These are phyloP conservation scores for Erodium texanum DNA, from an alignment of 441 rosid species.

Conservation along the genomic window DNA sequence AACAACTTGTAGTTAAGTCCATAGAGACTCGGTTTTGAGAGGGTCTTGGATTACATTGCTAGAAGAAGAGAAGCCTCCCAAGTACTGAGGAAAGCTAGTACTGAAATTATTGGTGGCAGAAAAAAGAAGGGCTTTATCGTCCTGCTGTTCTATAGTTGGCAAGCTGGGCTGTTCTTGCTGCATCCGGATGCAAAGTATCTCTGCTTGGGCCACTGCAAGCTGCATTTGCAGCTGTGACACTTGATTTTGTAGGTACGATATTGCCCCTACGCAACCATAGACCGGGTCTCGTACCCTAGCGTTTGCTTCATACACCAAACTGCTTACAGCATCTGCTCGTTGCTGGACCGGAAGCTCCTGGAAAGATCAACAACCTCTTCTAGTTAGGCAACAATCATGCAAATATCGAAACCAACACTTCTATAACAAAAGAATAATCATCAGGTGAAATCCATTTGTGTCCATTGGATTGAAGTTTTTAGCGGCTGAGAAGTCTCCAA, in stretches of 20 bases:
- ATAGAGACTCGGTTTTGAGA: constrained; percentile 62
- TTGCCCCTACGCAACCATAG: constrained; percentile 86
- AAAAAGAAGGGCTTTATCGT: constrained; percentile 35
- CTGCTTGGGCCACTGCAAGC: constrained; percentile 84
- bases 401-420: too few species aligned
- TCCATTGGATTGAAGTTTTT: too few species aligned
- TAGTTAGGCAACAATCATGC: not conserved
- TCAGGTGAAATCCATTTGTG: too few species aligned
- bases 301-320: constrained; percentile 82
- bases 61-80: constrained; percentile 43
- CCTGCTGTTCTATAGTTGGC: constrained; percentile 23
- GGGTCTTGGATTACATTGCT: constrained; percentile 54
- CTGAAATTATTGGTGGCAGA: constrained; percentile 22
- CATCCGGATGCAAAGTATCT: constrained; percentile 80
- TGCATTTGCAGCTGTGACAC: constrained; percentile 87
- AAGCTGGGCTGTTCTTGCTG: constrained; percentile 38
- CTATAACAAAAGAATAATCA: too few species aligned
- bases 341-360: constrained; percentile 80
- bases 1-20: constrained; percentile 31
- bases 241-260: constrained; percentile 74
- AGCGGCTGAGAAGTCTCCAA: too few species aligned
- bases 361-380: not conserved
- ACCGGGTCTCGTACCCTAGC: constrained; percentile 90
- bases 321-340: constrained; percentile 85
- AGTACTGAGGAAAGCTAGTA: constrained; percentile 29